Evolutionary conservation across 2,329 filamentous ascomycete species (phyloP), one percentile per base, ranked within the genome.

Genomic region (Phialophora macrospora): DNA sequence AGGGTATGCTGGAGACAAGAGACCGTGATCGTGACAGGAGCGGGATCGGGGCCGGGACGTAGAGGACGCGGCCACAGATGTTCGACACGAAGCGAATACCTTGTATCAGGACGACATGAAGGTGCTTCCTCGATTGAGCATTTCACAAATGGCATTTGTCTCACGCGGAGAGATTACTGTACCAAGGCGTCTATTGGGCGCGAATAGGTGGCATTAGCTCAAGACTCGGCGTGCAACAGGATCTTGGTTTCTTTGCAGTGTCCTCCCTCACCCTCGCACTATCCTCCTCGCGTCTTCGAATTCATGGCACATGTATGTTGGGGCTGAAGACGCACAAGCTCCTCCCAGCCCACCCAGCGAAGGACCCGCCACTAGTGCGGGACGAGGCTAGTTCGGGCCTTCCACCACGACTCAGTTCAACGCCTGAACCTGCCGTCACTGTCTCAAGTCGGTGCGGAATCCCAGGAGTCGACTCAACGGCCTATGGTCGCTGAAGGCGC

Each of bases 151-250:
- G 20, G 48, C 48, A 26, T 26, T 28, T 51, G 20, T 24, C 24
- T 12, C 24, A 26, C 20, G 48, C 48, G 48, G 48, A 51, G 48
- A 51, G 32, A 34, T 3, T 34, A 34, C 32, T 34, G 32, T 28
- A 44, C 17, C 20, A 26, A 51, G 48, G 48, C 48, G 48, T 51
- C 48, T 26, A 26, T 48, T 51, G 20, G 48, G 48, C 48, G 48
- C 48, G 24, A 28, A 22, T 26, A 12, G 9, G 8, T 12, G 48
- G 48, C 48, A 51, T 28, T 51, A 51, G 48, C 48, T 51, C 48
- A 51, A 51, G 20, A 51, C 20, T 51, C 20, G 24, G 48, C 22
- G 24, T 26, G 48, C 48, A 51, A 28, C 20, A 24, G 20, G 48
- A 14, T 51, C 20, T 26, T 51, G 38, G 3, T n/a, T 44, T 6